Evolutionary conservation across 106 monocot genomes (phyloP).

Genomic region (Apostasia ramifera): DNA sequence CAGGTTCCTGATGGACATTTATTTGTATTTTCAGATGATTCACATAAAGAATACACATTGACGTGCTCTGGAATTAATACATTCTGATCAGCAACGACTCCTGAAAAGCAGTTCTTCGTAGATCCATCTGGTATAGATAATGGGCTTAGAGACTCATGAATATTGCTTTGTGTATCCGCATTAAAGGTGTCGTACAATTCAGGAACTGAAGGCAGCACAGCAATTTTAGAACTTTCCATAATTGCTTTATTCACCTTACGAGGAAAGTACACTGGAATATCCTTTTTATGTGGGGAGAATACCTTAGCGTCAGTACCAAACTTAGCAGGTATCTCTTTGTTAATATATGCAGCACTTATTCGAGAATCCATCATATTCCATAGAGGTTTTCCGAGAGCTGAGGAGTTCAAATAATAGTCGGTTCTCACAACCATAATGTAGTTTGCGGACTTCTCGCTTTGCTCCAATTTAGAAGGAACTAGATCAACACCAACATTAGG

Average conservation of each 20-base stretch:
- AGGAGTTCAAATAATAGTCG: constrained; percentile 57
- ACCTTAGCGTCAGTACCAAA: constrained; percentile 6
- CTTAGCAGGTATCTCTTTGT: constrained; percentile 11
- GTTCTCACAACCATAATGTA: constrained; percentile 50
- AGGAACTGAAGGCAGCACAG: constrained; percentile 15
- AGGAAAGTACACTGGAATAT: constrained; percentile 14
- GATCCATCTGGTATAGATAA: not conserved
- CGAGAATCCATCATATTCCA: constrained; percentile 57
- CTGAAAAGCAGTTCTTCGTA: not conserved
- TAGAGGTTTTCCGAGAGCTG: constrained; percentile 30
- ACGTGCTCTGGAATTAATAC: not conserved
- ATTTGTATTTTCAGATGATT: constrained; percentile 4
- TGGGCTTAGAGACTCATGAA: constrained; percentile 2
- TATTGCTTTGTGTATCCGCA: constrained; percentile 1
- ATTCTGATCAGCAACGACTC: constrained; percentile 1
- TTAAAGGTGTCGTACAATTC: not conserved
- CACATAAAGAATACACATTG: not conserved
- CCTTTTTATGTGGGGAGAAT: not conserved
- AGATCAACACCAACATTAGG: constrained; percentile 31
- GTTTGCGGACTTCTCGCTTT: constrained; percentile 5
- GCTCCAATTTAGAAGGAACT: constrained; percentile 23
- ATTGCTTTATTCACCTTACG: constrained; percentile 1
- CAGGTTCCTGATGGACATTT: constrained; percentile 1
- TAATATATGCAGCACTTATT: constrained; percentile 30
- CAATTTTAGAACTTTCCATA: not conserved